Evolutionary conservation across 2,329 filamentous ascomycete genomes (phyloP), one percentile per base, ranked within the genome.

Genomic region (Fusarium papillatum): DNA sequence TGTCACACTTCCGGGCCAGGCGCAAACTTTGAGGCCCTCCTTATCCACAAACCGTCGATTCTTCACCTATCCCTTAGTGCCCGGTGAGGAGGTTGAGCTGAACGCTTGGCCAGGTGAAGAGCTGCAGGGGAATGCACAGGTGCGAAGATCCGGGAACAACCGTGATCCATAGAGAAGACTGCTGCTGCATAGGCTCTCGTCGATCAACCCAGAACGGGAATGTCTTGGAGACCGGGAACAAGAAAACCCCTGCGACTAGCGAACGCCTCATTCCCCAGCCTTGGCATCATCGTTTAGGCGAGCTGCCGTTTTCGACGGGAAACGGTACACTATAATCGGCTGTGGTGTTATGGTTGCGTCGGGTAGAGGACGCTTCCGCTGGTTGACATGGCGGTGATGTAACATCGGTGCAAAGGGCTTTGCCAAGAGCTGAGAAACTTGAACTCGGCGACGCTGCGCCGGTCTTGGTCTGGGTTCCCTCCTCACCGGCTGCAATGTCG

Each of bases 261-360:
- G 16, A 26, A 36, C 65, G 64, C 73, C 67, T 66, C 62, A 41
- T 74, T 72, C 41, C 55, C 50, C 39, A 31, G 53, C 22, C 46
- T 66, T 66, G 60, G 10, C 63, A 14, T 39, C 24, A 22, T 57
- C 22, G 14, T 39, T 43, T 14, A 43, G 22, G 24, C 38, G 13
- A 55, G 41, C 13, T 64, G 38, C 36, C 65, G 70, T 59, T 76
- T 69, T 59, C 67, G 24, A 64, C 14, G 17, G 55, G 17, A 48
- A 60, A 74, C 63, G 74, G 26, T 62, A 66, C 41, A 43, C 50
- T 74, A 69, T 22, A 16, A 13, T 16, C 63, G 64, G 67, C 8
- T 74, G 70, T 66, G 50, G 73, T 46, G 67, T 69, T 59, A 66
- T 34, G 24, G 55, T 76, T 62, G 19, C 64, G 62, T 43, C 46